Conservation (phyloP, 306 rosid species). For the Hippophae gyantsensis region DNA sequence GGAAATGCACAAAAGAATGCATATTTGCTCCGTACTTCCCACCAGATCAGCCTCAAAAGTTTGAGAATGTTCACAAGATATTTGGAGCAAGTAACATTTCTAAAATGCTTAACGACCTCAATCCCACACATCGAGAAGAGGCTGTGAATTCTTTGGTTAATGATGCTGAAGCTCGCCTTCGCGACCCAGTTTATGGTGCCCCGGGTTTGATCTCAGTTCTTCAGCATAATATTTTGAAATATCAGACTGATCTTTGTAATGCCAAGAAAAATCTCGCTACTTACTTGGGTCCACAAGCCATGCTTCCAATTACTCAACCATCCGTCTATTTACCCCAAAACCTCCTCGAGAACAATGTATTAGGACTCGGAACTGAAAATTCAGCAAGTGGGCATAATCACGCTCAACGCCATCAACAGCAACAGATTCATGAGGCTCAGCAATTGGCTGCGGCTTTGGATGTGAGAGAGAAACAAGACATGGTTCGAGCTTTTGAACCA, state of each 20-base stretch:
- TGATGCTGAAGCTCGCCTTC: conserved; percentile 77
- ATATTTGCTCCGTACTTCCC: conserved; percentile 93
- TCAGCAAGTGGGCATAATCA: conserved; percentile 11
- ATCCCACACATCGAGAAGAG: conserved; percentile 59
- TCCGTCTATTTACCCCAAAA: conserved; percentile 18
- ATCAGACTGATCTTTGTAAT: conserved; percentile 40
- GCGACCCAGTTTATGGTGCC: conserved; percentile 86
- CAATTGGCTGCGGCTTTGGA: conserved; percentile 55
- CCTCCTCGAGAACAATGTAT: too few relatives aligned
- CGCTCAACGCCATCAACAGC: conserved; percentile 21
- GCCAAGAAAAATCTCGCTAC: conserved; percentile 72
- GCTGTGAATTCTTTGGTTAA: conserved; percentile 82
- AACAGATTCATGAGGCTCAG: conserved; percentile 59
- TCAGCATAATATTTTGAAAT: conserved; percentile 50
- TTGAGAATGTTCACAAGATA: conserved; percentile 69
- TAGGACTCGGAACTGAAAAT: conserved; percentile 5
- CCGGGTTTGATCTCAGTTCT: conserved; percentile 84
- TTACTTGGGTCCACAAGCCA: conserved; percentile 61
- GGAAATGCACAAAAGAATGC: conserved; percentile 89
- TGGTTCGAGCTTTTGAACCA: conserved; percentile 35
- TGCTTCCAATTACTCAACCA: conserved; percentile 25
- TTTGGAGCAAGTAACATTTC: conserved; percentile 91
- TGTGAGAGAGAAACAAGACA: conserved; percentile 61
- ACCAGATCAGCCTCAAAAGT: conserved; percentile 82
- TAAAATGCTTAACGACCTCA: conserved; percentile 68